Percentiles rank a stretch among this genome's conserved stretches.
phyloP scores from a whole-genome alignment of 345 rosid genomes.

The Populus alba region DNA sequence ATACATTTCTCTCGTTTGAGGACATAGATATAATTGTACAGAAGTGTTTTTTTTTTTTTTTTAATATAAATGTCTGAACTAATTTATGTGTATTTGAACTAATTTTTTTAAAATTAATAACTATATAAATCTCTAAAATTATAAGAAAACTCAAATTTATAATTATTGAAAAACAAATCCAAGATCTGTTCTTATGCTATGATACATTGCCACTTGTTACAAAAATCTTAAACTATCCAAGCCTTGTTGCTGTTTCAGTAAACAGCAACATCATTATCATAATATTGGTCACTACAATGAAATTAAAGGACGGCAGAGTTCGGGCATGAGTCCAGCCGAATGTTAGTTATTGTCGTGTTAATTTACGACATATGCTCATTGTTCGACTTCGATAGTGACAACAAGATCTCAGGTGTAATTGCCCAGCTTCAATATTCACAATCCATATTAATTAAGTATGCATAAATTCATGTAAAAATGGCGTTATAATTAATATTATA shows the following conservation, averaged over 20 bases:
- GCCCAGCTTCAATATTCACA: neutral
- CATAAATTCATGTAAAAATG: neutral
- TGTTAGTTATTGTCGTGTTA: neutral
- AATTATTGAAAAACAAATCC: too few species aligned
- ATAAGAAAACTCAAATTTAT: fast-evolving
- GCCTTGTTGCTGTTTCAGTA: neutral
- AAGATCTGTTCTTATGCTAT: too few species aligned
- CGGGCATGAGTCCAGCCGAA: neutral
- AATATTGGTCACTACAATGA: neutral
- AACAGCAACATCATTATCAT: neutral
- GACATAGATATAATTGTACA: too few species aligned
- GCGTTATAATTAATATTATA: too few species aligned
- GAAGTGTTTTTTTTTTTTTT: too few species aligned
- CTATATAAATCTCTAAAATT: too few species aligned
- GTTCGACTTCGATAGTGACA: neutral
- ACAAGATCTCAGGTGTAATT: neutral
- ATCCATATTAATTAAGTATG: neutral
- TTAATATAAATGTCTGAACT: fast-evolving
- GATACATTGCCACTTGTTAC: neutral
- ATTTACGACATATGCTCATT: neutral
- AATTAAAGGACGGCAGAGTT: neutral
- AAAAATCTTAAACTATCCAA: too few species aligned
- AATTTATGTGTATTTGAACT: fast-evolving
- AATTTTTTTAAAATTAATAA: too few species aligned
- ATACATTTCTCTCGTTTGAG: too few species aligned